These are phyloP conservation scores for Fusarium sp. DNA, from an alignment of 2,329 filamentous ascomycete genomes.

Conservation along the genomic window DNA sequence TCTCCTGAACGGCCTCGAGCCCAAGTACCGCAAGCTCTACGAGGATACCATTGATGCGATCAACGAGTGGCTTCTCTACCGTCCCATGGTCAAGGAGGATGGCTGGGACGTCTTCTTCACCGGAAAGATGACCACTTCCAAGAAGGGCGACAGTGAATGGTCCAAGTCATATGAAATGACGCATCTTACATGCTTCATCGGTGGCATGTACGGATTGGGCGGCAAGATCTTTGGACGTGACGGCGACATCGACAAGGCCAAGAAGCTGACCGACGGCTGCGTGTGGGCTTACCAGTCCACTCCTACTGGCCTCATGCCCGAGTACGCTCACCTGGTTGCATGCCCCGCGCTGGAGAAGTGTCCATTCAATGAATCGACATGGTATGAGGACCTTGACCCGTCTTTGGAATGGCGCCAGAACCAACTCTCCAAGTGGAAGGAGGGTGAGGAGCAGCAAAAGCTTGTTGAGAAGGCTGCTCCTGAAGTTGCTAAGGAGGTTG, in stretches of 20 bases:
- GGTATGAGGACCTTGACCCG: slow-evolving; percentile 63
- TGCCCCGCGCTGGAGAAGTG: slow-evolving; percentile 63
- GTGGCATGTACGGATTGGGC: slow-evolving; percentile 76
- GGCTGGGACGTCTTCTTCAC: slow-evolving; percentile 80
- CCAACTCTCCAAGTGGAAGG: slow-evolving; percentile 59
- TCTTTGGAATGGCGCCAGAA: slow-evolving; percentile 56
- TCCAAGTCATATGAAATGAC: slow-evolving; percentile 69
- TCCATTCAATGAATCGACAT: slow-evolving; percentile 62
- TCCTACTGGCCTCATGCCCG: slow-evolving; percentile 74
- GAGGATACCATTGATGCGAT: slow-evolving; percentile 74
- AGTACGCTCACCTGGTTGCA: slow-evolving; percentile 57
- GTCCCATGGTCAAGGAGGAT: slow-evolving; percentile 76
- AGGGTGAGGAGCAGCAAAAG: slow-evolving; percentile 52
- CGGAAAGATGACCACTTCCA: slow-evolving; percentile 67
- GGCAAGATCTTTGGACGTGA: slow-evolving; percentile 71
- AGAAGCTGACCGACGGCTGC: slow-evolving; percentile 75
- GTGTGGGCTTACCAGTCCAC: slow-evolving; percentile 76
- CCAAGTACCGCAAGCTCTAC: slow-evolving; percentile 81
- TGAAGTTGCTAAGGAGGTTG: slow-evolving; percentile 8
- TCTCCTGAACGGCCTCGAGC: slow-evolving; percentile 78
- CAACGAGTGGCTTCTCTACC: slow-evolving; percentile 80
- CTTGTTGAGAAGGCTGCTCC: slow-evolving; percentile 41
- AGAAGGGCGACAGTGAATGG: slow-evolving; percentile 55
- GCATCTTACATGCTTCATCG: slow-evolving; percentile 76
- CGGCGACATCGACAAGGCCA: slow-evolving; percentile 72